Conservation (phyloP, 2,329 filamentous ascomycete species). For the Hypomyces rosellus region DNA sequence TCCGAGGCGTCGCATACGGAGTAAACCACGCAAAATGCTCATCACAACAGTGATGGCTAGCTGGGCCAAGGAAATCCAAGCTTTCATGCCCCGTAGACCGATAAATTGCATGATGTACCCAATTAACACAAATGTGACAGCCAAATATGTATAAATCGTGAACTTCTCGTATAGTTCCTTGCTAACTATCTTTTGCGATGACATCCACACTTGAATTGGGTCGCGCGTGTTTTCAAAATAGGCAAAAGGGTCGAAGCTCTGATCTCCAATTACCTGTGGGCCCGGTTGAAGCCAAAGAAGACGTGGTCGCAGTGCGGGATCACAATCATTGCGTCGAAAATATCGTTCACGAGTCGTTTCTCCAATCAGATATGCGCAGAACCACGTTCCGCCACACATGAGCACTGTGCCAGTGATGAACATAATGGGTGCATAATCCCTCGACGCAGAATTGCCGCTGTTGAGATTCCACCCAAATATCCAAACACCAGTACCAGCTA, state of each 20-base stretch:
- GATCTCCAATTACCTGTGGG: constrained; percentile 15
- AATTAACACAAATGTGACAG: neutral
- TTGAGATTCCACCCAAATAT: constrained; percentile 9
- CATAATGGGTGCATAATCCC: constrained; percentile 13
- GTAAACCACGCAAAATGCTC: constrained; percentile 13
- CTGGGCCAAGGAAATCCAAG: constrained; percentile 14
- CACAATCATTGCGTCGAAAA: neutral
- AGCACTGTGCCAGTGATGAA: constrained; percentile 14
- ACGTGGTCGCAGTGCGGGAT: neutral
- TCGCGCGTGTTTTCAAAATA: constrained; percentile 8
- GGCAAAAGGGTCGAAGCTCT: constrained; percentile 17
- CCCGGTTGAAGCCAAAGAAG: constrained; percentile 18
- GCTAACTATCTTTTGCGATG: neutral
- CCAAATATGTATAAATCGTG: neutral
- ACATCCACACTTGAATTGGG: neutral
- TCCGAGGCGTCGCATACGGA: constrained; percentile 13
- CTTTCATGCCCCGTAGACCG: constrained; percentile 15
- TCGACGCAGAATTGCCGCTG: neutral
- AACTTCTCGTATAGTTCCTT: neutral
- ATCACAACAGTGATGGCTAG: constrained; percentile 14
- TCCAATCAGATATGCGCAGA: constrained; percentile 15
- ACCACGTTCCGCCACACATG: constrained; percentile 14
- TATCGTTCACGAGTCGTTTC: constrained; percentile 12
- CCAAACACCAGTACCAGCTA: constrained; percentile 13
- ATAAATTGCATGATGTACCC: constrained; percentile 17